Base-by-base conservation (phyloP, 441 rosid species). In the Metrosideros polymorpha region DNA sequence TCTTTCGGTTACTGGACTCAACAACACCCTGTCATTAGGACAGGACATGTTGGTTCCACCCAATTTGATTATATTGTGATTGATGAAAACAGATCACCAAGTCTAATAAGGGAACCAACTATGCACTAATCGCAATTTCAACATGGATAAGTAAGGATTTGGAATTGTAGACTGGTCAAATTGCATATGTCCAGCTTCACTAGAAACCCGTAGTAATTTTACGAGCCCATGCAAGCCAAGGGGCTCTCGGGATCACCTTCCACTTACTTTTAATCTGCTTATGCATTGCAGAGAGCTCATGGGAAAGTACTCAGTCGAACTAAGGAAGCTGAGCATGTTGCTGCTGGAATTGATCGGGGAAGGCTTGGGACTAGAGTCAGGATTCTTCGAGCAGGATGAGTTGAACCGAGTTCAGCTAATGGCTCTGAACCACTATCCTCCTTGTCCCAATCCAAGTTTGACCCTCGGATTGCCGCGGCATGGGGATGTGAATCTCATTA, bases 391-490 rank as follows among this genome's bases (percentile, higher is more conserved):
- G 24, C 10, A 25, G 7, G 79, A 54, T 30, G 82, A 86, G 39
- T 56, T 88, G 27, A 83, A 43, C 29, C 75, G 82, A 83, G 42
- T 4, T 3, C 39, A 61, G 43, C 42, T 79, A 43, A 32, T 90
- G 75, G 82, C 89, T 8, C 85, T 90, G 4, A 90, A 87, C 84
- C 84, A 84, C 82, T 89, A 89, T 61, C 92, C 91, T 2, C 88
- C 90, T 6, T 90, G 92, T 85, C 94, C 92, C 29, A 89, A 89
- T 8, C 93, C 93, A 9, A 87, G 85, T 77, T 87, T 89, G 45
- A 85, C 91, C 32, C 79, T 88, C 25, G 93, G 92, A 75, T 47
- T 90, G 29, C 71, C 89, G 1, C 84, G 66, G 59, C 93, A 92
- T 8, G 24, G 86, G 14, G 92, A 90, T 63, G 89, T 90, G 6